Evolutionary conservation across 73 alveolate species (phyloP), one percentile per base, ranked within the genome.

Genomic region (Paramecium pentaurelia): DNA sequence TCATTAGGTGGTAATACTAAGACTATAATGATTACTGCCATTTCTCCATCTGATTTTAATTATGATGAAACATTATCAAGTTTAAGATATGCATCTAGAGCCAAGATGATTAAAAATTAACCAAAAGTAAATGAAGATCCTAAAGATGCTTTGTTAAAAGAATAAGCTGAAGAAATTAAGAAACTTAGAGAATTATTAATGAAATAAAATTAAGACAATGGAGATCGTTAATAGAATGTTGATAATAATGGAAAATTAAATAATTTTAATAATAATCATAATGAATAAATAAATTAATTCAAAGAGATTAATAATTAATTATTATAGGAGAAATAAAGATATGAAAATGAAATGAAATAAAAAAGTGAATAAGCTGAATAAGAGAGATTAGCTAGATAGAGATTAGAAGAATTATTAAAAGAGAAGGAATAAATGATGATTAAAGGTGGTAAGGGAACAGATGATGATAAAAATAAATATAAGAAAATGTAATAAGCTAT

Each of bases 1-100:
- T 97, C 99, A 9, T 95, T 98, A n/a, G 99, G 99, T 71, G 99
- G 99, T 16, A 98, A 98, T 92, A 98, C 99, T 18, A 98, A 98
- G 86, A 98, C 99, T 0, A 97, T 97, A 9, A 98, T 98, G 99
- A 96, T 98, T 59, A 99, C 99, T 4, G 98, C 98, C 44, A 86
- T 97, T 8, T 95, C 99, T 42, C 99, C 99, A 8, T 98, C 99
- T 4, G 97, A 95, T 86, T 97, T 95, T 91, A 98, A 98, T 80
- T 98, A 97, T 93, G 99, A 98, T 34, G 99, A 98, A 93, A 95
- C 99, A 34, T 96, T 97, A 10, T 95, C 98, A 16, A 98, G 99
- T 64, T 91, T 98, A 71, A 95, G 99, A 80, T 98, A 98, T 96
- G 99, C 99, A 1, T 92, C 98, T 58, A 93, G 99, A 87, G 99